Percentiles rank a stretch among this genome's conserved stretches.
Evolutionary conservation across 805 yeast genomes (phyloP).

Genomic region (Candida manassasensis): DNA sequence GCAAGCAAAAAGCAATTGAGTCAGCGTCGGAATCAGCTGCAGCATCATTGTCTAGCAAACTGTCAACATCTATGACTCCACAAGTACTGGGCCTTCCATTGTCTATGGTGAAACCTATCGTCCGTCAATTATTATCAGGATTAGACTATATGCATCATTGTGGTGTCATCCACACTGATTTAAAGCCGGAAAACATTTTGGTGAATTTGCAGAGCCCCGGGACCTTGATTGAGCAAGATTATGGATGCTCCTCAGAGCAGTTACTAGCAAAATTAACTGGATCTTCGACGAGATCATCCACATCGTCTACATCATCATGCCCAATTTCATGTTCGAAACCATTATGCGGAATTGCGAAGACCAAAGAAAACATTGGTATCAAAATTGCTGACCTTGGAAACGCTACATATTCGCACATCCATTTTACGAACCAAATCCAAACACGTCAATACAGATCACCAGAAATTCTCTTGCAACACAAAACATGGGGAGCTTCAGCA

Average conservation of each 20-base stretch:
- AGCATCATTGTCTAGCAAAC: slow-evolving; percentile 6
- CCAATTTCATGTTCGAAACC: slow-evolving; percentile 39
- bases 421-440: slow-evolving; percentile 85
- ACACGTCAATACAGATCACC: slow-evolving; percentile 93
- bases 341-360: slow-evolving; percentile 19
- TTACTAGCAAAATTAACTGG: neutral
- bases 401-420: slow-evolving; percentile 77
- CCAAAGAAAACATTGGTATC: slow-evolving; percentile 25
- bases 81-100: slow-evolving; percentile 44
- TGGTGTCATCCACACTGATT: slow-evolving; percentile 38
- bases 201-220: slow-evolving; percentile 45
- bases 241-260: neutral
- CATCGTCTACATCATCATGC: slow-evolving; percentile 1
- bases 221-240: slow-evolving; percentile 34
- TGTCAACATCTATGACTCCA: neutral
- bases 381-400: slow-evolving; percentile 94
- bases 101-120: slow-evolving; percentile 48
- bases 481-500: slow-evolving; percentile 56
- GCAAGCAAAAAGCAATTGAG: slow-evolving; percentile 20
- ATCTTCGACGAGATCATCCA: neutral
- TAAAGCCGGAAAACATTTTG: slow-evolving; percentile 38
- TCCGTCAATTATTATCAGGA: slow-evolving; percentile 51
- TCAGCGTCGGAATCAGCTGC: slow-evolving; percentile 1
- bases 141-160: slow-evolving; percentile 53
- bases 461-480: slow-evolving; percentile 45